Evolutionary conservation across 1,284 basidiomycete genomes (phyloP), one percentile per base, ranked within the genome.

Genomic region (Melampsora larici-populina): DNA sequence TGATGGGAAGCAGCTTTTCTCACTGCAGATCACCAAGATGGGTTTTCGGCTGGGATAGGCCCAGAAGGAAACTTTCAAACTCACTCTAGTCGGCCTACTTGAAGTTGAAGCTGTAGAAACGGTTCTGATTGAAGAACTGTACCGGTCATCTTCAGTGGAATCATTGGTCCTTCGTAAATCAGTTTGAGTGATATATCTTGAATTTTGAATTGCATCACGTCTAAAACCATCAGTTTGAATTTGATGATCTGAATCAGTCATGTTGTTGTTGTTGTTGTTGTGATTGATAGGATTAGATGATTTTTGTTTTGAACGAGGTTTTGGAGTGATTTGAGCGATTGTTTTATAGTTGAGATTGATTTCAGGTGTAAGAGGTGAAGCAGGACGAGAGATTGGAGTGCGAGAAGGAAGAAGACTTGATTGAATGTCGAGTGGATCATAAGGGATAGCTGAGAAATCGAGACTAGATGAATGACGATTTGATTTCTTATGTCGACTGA

Each of bases 401-500:
- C n/a, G 8, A 29, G n/a, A 5, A 24, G 55, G 55, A 11, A 7
- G 7, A n/a, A 18, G 4, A 24, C 13, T 7, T 2, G 55, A 15
- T 58, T 58, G 55, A 24, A 58, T n/a, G 18, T 58, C 55, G 13
- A 29, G n/a, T 24, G 55, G 55, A 29, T 58, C 55, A 29, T 58
- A 58, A n/a, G 55, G n/a, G 55, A 58, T 58, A 29, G 55, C 11
- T n/a, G 55, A 58, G 55, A 58, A 58, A 24, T 36, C 60, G n/a
- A 60, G 24, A 13, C 49, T 70, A 31, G 17, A n/a, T 8, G 69
- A 70, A 49, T 60, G 69, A 24, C 69, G 29, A 40, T 40, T 51
- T 6, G 51, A 40, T 40, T 70, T 70, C 7, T 18, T 24, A 24
- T 70, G 69, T n/a, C 49, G 31, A 40, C 69, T 70, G 69, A 58